Evolutionary conservation across 2,329 filamentous ascomycete genomes (phyloP).

Genomic region (Biscogniauxia marginata): DNA sequence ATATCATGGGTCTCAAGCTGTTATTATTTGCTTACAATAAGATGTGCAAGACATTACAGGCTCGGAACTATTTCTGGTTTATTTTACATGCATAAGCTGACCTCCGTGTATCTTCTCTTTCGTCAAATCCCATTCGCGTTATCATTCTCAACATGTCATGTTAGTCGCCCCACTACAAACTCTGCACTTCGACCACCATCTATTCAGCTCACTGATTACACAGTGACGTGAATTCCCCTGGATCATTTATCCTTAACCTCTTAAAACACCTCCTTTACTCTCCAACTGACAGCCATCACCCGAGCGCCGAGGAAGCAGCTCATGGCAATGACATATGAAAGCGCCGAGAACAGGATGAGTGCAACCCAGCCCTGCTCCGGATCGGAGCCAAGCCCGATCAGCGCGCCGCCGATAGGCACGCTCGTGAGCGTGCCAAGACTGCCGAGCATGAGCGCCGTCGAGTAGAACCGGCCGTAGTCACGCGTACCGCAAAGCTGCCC

Average conservation of each 20-base stretch:
- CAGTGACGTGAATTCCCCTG: too few relatives aligned
- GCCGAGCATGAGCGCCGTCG: constrained; percentile 75
- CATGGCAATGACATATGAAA: constrained; percentile 29
- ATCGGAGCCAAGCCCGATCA: constrained; percentile 19
- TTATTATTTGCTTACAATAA: too few relatives aligned
- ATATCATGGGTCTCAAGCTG: too few relatives aligned
- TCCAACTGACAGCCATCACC: constrained; percentile 28
- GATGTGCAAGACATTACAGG: too few relatives aligned
- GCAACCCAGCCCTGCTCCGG: constrained; percentile 25
- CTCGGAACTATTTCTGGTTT: too few relatives aligned
- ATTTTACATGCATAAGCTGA: background rate
- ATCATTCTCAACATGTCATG: background rate
- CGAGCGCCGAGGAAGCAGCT: constrained; percentile 29
- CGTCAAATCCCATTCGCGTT: background rate
- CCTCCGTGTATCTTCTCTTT: background rate
- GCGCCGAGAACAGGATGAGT: constrained; percentile 27
- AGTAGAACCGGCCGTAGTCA: constrained; percentile 74
- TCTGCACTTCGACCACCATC: background rate
- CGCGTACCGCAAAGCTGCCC: constrained; percentile 76
- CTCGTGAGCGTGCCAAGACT: constrained; percentile 63
- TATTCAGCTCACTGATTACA: background rate
- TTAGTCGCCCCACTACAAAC: background rate
- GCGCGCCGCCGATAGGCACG: constrained; percentile 43
- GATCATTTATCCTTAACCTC: background rate
- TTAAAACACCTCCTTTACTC: constrained; percentile 26